Evolutionary conservation across 1,284 basidiomycete genomes (phyloP).

Genomic region (Fomitopsis betulina): DNA sequence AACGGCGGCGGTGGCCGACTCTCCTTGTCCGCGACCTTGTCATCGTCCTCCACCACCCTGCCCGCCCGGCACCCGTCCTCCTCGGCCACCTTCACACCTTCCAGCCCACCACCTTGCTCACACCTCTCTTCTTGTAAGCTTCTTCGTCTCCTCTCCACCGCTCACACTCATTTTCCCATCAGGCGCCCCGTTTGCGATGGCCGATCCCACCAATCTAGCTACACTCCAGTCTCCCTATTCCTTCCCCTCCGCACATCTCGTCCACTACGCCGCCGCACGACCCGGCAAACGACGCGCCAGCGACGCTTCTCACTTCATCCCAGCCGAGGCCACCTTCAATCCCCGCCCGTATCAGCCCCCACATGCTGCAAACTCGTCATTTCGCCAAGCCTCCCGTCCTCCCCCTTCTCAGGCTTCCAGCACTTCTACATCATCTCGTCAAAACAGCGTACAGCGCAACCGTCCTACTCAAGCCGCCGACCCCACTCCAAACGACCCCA

Average conservation of each 20-base stretch:
- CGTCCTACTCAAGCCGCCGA: slow-evolving; percentile 54
- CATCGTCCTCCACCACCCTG: slow-evolving; percentile 7
- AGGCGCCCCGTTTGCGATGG: slow-evolving; percentile 13
- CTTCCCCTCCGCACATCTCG: slow-evolving; percentile 11
- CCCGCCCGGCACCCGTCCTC: slow-evolving; percentile 3
- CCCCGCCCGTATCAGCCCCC: slow-evolving; percentile 53
- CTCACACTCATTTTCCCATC: neutral
- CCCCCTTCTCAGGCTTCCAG: slow-evolving; percentile 18
- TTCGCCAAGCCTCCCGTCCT: neutral
- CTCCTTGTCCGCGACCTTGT: slow-evolving; percentile 7
- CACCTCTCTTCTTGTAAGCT: neutral
- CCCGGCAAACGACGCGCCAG: slow-evolving; percentile 46
- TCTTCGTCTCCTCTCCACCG: neutral
- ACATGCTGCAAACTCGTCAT: neutral
- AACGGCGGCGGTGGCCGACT: slow-evolving; percentile 2
- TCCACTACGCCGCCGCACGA: slow-evolving; percentile 2
- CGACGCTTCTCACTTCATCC: slow-evolving; percentile 52
- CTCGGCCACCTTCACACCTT: neutral
- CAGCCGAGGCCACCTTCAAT: slow-evolving; percentile 53
- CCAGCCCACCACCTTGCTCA: neutral
- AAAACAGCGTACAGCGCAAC: slow-evolving; percentile 18
- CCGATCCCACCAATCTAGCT: slow-evolving; percentile 15
- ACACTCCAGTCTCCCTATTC: slow-evolving; percentile 17
- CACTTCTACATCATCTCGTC: slow-evolving; percentile 19
- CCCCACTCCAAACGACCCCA: slow-evolving; percentile 55